Evolutionary conservation across 1,284 basidiomycete genomes (phyloP).

Genomic region (Apiotrichum domesticum): DNA sequence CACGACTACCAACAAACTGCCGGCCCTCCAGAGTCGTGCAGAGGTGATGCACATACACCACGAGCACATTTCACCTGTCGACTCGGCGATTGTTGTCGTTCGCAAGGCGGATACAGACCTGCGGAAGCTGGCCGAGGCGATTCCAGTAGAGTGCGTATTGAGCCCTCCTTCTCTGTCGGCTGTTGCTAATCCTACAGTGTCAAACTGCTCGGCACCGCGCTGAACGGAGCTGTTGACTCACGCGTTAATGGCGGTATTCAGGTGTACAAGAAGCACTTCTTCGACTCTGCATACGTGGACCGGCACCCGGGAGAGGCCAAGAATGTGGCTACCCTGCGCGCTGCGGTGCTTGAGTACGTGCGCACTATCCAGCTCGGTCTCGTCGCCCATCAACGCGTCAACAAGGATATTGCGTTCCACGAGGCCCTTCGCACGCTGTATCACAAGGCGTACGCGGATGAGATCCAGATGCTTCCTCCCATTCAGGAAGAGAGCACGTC

Average conservation of each 20-base stretch:
- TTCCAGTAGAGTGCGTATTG: constrained; percentile 29
- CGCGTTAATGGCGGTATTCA: constrained; percentile 70
- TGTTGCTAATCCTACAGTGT: constrained; percentile 51
- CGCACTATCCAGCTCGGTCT: constrained; percentile 76
- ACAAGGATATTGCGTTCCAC: constrained; percentile 89
- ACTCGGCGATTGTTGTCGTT: constrained; percentile 75
- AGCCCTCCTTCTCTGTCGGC: not conserved
- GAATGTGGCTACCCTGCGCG: constrained; percentile 62
- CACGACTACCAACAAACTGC: constrained; percentile 79
- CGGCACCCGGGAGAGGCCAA: constrained; percentile 66
- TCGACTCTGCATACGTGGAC: constrained; percentile 62
- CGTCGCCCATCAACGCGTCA: constrained; percentile 63
- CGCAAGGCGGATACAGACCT: constrained; percentile 45
- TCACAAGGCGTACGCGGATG: constrained; percentile 80
- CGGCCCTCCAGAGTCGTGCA: constrained; percentile 82
- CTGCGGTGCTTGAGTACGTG: constrained; percentile 77
- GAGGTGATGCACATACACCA: constrained; percentile 73
- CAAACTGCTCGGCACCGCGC: constrained; percentile 76
- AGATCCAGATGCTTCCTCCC: constrained; percentile 53
- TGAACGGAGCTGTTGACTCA: constrained; percentile 82
- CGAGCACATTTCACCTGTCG: constrained; percentile 78
- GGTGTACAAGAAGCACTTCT: constrained; percentile 60
- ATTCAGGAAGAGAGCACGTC: constrained; percentile 8
- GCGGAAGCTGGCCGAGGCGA: constrained; percentile 16
- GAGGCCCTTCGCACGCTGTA: constrained; percentile 83